phyloP scores from a whole-genome alignment of 2,329 filamentous ascomycete genomes.

The Cladosporium colombiae region DNA sequence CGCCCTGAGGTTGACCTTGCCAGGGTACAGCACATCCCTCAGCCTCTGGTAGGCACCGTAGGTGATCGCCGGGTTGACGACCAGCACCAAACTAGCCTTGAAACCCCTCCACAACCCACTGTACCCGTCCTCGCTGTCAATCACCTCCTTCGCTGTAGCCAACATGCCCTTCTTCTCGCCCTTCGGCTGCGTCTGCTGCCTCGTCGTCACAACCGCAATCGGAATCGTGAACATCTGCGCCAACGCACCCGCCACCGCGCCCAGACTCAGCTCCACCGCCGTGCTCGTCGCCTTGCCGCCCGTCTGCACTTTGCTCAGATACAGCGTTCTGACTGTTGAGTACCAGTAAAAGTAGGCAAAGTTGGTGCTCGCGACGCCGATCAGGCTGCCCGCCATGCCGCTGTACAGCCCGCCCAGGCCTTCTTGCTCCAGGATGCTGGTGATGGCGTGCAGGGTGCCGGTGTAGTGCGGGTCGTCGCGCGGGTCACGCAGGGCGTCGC shows the following conservation, averaged over 20 bases:
- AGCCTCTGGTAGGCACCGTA: constrained; percentile 95
- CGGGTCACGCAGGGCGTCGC: constrained; percentile 42
- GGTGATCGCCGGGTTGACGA: constrained; percentile 95
- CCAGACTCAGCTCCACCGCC: constrained; percentile 77
- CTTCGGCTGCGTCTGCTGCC: constrained; percentile 90
- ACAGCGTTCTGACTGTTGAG: constrained; percentile 79
- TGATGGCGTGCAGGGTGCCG: constrained; percentile 84
- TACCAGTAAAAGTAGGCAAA: constrained; percentile 99
- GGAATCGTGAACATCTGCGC: constrained; percentile 97
- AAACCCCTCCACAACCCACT: constrained; percentile 90
- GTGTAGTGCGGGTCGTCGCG: constrained; percentile 72
- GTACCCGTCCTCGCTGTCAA: constrained; percentile 86
- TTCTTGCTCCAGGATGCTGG: constrained; percentile 78
- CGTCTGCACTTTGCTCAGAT: constrained; percentile 55
- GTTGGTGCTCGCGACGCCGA: constrained; percentile 95
- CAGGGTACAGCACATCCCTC: constrained; percentile 74
- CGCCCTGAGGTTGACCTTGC: constrained; percentile 71
- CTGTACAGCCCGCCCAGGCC: constrained; percentile 82
- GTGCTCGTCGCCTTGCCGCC: constrained; percentile 60
- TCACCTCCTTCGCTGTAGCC: constrained; percentile 84
- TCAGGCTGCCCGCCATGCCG: constrained; percentile 79
- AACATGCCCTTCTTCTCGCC: constrained; percentile 81
- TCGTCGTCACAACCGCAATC: constrained; percentile 89
- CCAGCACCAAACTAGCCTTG: constrained; percentile 92
- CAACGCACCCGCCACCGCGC: constrained; percentile 83